Evolutionary conservation across 495 filamentous ascomycete species (phyloP), one percentile per base, ranked within the genome.

Genomic region (Penicillium turbatum): DNA sequence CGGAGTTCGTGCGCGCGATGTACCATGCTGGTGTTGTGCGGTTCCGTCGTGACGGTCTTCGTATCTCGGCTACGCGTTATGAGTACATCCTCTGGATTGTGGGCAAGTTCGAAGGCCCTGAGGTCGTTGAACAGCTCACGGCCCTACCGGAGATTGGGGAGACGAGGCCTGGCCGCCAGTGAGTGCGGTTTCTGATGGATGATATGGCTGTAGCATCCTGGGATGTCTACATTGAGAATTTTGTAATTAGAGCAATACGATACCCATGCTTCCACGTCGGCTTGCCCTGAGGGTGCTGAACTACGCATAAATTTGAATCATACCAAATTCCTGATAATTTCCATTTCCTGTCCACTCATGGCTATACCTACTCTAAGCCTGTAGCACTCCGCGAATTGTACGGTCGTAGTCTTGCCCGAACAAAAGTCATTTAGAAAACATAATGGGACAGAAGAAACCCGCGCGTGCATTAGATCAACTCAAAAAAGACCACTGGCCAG

Each of bases 21-120:
- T 75, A 74, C 48, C 73, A 77, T 63, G 73, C 74, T 39, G 76
- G 73, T 24, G 61, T 79, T 16, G 69, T 70, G 13, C 61, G 76
- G 9, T 72, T 61, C 49, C 68, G 71, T 32, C 58, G 66, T 17
- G 63, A 64, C 19, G 70, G 68, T 8, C 52, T 41, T 2, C 55
- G 55, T 11, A 57, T 78, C 3, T 50, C 68, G 5, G 35, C 41
- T 6, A 51, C 49, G 40, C 69, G 64, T 47, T 69, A 73, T 55
- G 47, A 59, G 15, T 76, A 68, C 50, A 75, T 78, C 13, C 53
- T 72, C 49, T 55, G 62, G 50, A 44, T 71, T 41, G 66, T 76
- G 11, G 46, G 50, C 26, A 53, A 64, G 47, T 55, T 70, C 36
- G 76, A 78, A 50, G 66, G 66, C 0, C 54, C 54, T 17, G 68